phyloP scores from a whole-genome alignment of 2,329 filamentous ascomycete genomes.

The Ceratocystis lukuohia region DNA sequence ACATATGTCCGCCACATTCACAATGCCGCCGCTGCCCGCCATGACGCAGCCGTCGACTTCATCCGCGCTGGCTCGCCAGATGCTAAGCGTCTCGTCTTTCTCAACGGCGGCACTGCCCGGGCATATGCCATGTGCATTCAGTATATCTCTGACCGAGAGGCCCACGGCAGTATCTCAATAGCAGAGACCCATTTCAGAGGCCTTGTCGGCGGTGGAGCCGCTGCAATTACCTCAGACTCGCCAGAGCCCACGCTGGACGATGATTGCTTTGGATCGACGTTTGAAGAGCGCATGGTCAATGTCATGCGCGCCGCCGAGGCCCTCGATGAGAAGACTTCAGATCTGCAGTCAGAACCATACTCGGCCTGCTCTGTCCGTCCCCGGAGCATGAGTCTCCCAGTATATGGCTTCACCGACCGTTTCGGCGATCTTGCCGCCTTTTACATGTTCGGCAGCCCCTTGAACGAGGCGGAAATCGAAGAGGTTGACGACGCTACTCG shows the following conservation, averaged over 20 bases:
- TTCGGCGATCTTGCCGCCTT: slow-evolving; percentile 35
- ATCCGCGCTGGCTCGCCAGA: slow-evolving; percentile 33
- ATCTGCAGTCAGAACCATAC: slow-evolving; percentile 39
- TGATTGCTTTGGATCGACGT: slow-evolving; percentile 16
- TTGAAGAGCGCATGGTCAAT: slow-evolving; percentile 37
- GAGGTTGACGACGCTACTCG: slow-evolving; percentile 9
- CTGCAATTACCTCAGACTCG: slow-evolving; percentile 23
- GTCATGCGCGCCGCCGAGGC: slow-evolving; percentile 48
- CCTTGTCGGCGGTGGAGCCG: slow-evolving; percentile 37
- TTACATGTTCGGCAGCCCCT: slow-evolving; percentile 33
- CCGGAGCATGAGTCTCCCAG: slow-evolving; percentile 38
- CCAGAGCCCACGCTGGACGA: slow-evolving; percentile 14
- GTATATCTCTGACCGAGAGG: slow-evolving; percentile 40
- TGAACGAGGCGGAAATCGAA: slow-evolving; percentile 5
- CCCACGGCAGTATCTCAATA: slow-evolving; percentile 34
- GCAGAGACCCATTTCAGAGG: slow-evolving; percentile 40
- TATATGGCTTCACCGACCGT: slow-evolving; percentile 33
- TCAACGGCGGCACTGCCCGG: slow-evolving; percentile 44
- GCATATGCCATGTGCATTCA: slow-evolving; percentile 42
- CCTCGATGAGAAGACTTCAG: slow-evolving; percentile 42
- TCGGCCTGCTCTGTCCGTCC: slow-evolving; percentile 28
- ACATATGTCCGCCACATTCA: slow-evolving; percentile 38
- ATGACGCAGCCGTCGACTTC: slow-evolving; percentile 38
- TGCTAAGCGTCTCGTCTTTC: slow-evolving; percentile 44
- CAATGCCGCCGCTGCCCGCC: slow-evolving; percentile 35